A percentile compares a stretch with the other conserved stretches of the same genome.
phyloP scores from a whole-genome alignment of 345 rosid genomes.

The Salix exigua region DNA sequence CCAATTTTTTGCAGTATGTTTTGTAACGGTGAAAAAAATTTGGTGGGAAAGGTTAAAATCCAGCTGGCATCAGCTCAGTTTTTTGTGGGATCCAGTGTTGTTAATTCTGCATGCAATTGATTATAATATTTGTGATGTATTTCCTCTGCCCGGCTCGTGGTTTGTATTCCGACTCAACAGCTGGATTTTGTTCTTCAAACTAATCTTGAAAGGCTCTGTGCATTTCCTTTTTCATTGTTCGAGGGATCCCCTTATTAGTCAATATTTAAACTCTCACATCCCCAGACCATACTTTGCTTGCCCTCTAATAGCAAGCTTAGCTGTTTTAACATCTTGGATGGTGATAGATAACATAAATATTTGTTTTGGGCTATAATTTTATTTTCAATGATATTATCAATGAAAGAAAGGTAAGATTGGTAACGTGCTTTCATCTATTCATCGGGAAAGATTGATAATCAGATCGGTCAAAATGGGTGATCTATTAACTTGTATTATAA shows the following conservation, averaged over 20 bases:
- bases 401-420: not conserved
- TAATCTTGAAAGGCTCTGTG: not conserved
- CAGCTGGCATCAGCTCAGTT: not conserved
- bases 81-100: too few species aligned
- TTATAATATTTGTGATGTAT: not conserved
- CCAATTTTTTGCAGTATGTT: not conserved
- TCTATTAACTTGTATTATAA: not conserved
- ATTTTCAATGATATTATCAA: not conserved
- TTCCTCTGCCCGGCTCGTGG: not conserved
- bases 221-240: not conserved
- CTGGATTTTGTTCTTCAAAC: constrained; percentile 4
- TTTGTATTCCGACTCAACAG: not conserved
- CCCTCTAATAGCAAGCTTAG: not conserved
- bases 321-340: not conserved
- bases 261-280: too few species aligned
- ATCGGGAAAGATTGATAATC: not conserved
- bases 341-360: not conserved
- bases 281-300: too few species aligned
- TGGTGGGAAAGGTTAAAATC: not conserved
- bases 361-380: not conserved
- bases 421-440: not conserved
- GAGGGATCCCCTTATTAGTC: too few species aligned
- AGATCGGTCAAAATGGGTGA: not conserved
- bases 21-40: not conserved
- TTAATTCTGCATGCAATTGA: not conserved